These are phyloP conservation scores for sweet orange (Citrus sinensis) DNA, from an alignment of 345 rosid species.

Conservation along the genomic window DNA sequence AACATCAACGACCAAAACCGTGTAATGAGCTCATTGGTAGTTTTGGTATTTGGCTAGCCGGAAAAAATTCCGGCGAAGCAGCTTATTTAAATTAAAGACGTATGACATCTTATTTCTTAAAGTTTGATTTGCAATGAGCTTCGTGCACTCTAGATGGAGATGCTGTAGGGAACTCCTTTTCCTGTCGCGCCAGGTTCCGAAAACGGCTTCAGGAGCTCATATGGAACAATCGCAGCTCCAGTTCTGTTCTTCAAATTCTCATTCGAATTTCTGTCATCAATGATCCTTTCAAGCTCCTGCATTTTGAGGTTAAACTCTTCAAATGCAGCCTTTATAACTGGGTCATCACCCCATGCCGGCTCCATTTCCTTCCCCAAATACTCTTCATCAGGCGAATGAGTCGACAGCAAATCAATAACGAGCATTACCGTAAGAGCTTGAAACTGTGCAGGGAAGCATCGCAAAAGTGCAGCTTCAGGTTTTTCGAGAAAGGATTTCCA, in stretches of 20 bases:
- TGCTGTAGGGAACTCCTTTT: constrained; percentile 40
- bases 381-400: constrained; percentile 55
- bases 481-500: constrained; percentile 30
- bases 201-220: constrained; percentile 43
- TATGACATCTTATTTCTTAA: too few relatives aligned
- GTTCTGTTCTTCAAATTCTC: constrained; percentile 26
- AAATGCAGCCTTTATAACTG: constrained; percentile 29
- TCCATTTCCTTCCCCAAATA: constrained; percentile 36
- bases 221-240: constrained; percentile 42
- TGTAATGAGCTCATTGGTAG: too few relatives aligned
- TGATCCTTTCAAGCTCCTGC: constrained; percentile 31
- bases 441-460: constrained; percentile 41
- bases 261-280: constrained; percentile 35
- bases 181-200: constrained; percentile 44
- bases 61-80: too few relatives aligned
- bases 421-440: constrained; percentile 49
- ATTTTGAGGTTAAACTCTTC: constrained; percentile 32
- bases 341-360: constrained; percentile 32
- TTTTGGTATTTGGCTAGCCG: too few relatives aligned
- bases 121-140: too few relatives aligned
- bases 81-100: too few relatives aligned
- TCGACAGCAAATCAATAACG: constrained; percentile 36
- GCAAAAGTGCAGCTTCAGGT: constrained; percentile 37
- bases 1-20: too few relatives aligned
- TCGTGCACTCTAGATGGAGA: neutral